phyloP scores from a whole-genome alignment of 2,329 filamentous ascomycete species.

The Aspergillus fischeri region DNA sequence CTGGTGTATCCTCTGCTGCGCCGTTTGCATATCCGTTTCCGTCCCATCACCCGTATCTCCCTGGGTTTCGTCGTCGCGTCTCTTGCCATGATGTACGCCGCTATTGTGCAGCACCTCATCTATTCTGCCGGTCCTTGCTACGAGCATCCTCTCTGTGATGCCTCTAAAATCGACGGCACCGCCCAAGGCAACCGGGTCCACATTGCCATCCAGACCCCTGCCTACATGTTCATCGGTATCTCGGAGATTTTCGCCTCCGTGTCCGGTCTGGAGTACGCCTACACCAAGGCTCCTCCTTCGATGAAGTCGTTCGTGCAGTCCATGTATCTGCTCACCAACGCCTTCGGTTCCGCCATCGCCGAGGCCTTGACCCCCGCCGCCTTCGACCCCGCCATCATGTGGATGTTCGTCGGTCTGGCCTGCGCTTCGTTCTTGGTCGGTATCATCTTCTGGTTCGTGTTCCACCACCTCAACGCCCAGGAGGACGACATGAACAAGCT shows the following conservation, averaged over 20 bases:
- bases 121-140: conserved; percentile 53
- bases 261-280: conserved; percentile 68
- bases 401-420: conserved; percentile 62
- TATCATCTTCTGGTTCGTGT: conserved; percentile 51
- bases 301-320: conserved; percentile 63
- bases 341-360: conserved; percentile 56
- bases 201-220: conserved; percentile 44
- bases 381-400: conserved; percentile 61
- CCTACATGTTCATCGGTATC: conserved; percentile 44
- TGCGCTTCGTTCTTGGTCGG: conserved; percentile 47
- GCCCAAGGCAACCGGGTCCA: conserved; percentile 39
- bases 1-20: conserved; percentile 67
- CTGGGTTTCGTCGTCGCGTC: conserved; percentile 64
- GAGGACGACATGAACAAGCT: conserved; percentile 51
- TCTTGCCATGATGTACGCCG: conserved; percentile 59
- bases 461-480: conserved; percentile 45
- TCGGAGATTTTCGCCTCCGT: conserved; percentile 61
- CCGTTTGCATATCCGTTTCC: conserved; percentile 61
- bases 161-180: conserved; percentile 29
- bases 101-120: conserved; percentile 54
- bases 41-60: conserved; percentile 71
- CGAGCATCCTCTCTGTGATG: conserved; percentile 33
- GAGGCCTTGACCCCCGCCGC: conserved; percentile 59
- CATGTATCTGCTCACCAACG: conserved; percentile 55
- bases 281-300: conserved; percentile 65